Evolutionary conservation across 768 basidiomycete genomes (phyloP).

Genomic region (Agrocybe chaxingu): DNA sequence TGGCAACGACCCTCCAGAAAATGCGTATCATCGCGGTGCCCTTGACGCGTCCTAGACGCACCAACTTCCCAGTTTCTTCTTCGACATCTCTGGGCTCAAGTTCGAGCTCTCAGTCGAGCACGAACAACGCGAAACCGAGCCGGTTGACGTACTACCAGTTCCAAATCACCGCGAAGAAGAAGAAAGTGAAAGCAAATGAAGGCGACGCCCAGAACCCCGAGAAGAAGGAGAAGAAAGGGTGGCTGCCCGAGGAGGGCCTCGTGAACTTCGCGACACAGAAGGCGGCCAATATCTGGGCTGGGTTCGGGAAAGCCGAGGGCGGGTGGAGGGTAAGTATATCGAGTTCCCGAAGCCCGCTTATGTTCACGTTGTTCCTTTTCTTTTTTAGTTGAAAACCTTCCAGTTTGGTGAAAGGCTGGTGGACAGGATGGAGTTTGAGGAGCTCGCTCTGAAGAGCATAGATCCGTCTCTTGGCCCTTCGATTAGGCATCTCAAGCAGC

Average conservation of each 20-base stretch:
- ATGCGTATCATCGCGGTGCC: conserved; percentile 46
- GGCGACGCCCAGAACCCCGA: conserved; percentile 15
- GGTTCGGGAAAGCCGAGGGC: conserved; percentile 65
- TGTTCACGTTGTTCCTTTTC: background rate
- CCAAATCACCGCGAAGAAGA: conserved; percentile 28
- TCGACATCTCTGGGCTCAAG: background rate
- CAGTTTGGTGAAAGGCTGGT: conserved; percentile 63
- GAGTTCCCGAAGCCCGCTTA: background rate
- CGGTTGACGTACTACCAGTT: conserved; percentile 42
- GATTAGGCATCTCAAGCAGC: conserved; percentile 24
- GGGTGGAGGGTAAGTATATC: conserved; percentile 65
- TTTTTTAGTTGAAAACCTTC: conserved; percentile 53
- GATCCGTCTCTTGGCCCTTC: conserved; percentile 69
- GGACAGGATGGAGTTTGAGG: conserved; percentile 78
- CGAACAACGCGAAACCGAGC: conserved; percentile 11
- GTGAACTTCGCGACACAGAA: conserved; percentile 50
- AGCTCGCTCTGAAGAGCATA: conserved; percentile 68
- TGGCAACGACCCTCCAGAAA: conserved; percentile 23
- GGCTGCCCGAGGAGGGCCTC: conserved; percentile 39
- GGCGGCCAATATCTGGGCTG: conserved; percentile 56
- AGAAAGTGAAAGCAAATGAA: conserved; percentile 14
- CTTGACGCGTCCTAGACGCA: conserved; percentile 27
- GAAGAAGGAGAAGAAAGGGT: conserved; percentile 20
- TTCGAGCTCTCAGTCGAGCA: no score
- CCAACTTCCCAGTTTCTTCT: conserved; percentile 5